Evolutionary conservation across 129 eudicot species (phyloP).

Genomic region (Pittosporum tobira): DNA sequence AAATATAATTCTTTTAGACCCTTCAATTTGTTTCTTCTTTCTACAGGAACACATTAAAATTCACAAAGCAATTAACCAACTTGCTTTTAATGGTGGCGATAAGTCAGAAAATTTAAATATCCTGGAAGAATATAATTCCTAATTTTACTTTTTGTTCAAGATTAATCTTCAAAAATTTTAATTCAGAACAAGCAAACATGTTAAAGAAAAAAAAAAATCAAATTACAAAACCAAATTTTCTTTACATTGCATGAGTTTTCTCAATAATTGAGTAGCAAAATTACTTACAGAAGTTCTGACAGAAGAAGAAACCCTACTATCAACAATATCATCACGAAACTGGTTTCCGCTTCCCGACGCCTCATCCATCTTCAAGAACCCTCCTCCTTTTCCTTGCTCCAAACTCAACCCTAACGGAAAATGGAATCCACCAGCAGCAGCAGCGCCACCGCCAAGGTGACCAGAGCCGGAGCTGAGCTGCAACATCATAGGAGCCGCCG

Average conservation of each 20-base stretch:
- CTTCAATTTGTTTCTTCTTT: neutral
- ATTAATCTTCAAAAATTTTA: neutral
- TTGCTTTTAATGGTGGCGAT: neutral
- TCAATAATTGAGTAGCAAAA: neutral
- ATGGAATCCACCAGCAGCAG: constrained; percentile 55
- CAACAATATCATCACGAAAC: constrained; percentile 69
- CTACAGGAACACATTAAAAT: neutral
- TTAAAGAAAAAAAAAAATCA: no score
- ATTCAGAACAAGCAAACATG: no score
- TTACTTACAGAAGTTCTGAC: constrained; percentile 33
- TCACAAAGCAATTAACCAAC: neutral
- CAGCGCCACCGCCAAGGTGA: constrained; percentile 27
- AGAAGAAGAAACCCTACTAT: constrained; percentile 46
- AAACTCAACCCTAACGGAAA: constrained; percentile 88
- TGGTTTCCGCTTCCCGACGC: constrained; percentile 58
- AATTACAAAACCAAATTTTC: no score
- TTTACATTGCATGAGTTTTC: neutral
- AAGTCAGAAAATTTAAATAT: neutral
- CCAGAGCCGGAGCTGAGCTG: constrained; percentile 69
- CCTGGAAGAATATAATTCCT: no score
- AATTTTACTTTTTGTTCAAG: neutral
- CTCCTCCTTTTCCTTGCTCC: constrained; percentile 70
- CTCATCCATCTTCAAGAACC: constrained; percentile 62
- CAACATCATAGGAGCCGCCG: constrained; percentile 58
- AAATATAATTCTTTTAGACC: neutral